phyloP scores from a whole-genome alignment of 225 moss, liverwort and hornwort species.

The Marchantia polymorpha region DNA sequence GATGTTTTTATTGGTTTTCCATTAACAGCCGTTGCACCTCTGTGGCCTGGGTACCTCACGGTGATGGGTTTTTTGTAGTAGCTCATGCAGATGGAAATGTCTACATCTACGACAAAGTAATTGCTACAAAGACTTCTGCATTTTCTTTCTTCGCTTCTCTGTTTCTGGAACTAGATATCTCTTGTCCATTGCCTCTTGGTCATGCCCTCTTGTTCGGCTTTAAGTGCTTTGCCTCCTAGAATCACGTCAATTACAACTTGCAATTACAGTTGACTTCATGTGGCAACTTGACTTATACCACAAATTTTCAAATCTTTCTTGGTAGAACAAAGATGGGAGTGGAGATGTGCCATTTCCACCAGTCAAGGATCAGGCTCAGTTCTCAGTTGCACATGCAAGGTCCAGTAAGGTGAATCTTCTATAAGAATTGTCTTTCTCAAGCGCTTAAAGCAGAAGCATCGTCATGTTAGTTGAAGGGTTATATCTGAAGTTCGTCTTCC shows the following conservation, averaged over 20 bases:
- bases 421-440: neutral
- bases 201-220: neutral
- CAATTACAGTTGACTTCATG: neutral
- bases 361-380: conserved; percentile 77
- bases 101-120: conserved; percentile 92
- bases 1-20: neutral
- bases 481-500: neutral
- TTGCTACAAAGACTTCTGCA: neutral
- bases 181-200: neutral
- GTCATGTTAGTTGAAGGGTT: neutral
- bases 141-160: neutral
- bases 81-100: conserved; percentile 93
- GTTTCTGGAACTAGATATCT: neutral
- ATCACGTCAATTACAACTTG: neutral
- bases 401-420: conserved; percentile 76
- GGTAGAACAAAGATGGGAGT: conserved; percentile 92
- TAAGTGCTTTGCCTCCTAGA: neutral
- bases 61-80: conserved; percentile 79
- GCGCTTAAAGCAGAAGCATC: neutral
- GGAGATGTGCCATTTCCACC: conserved; percentile 96
- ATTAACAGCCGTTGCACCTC: conserved; percentile 77
- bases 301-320: neutral
- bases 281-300: neutral
- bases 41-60: conserved; percentile 79
- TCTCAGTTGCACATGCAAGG: conserved; percentile 91